These are phyloP conservation scores for Scenedesmus sp. DNA, from an alignment of 163 green algal species.

Conservation along the genomic window DNA sequence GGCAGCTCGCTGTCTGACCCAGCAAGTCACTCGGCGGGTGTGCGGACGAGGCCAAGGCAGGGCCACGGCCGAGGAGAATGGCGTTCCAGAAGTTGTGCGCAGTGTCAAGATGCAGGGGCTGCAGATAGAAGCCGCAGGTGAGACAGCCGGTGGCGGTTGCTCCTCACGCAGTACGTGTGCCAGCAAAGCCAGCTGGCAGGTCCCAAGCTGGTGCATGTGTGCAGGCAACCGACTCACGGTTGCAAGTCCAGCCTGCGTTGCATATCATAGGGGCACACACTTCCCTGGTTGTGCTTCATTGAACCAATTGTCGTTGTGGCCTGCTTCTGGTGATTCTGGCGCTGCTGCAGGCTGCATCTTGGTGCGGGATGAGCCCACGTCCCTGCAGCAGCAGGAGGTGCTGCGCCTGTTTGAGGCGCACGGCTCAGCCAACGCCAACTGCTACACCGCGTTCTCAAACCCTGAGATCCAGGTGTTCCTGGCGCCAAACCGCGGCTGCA, in stretches of 20 bases:
- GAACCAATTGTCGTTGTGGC: not conserved
- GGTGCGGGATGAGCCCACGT: not conserved
- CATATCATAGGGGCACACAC: not conserved
- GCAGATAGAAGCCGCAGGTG: not conserved
- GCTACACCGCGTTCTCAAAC: constrained; percentile 21
- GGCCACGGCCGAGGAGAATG: not conserved
- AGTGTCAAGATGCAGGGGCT: not conserved
- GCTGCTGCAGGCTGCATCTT: not conserved
- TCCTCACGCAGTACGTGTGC: not conserved
- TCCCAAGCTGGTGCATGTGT: not conserved
- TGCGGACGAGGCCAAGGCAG: not conserved
- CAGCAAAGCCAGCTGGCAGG: not conserved
- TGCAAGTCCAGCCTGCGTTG: not conserved
- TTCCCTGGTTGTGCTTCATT: not conserved
- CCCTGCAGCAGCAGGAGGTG: constrained; percentile 7
- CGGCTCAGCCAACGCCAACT: constrained; percentile 4
- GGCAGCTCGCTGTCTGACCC: not conserved
- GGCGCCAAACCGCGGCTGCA: not conserved
- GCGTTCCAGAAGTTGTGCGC: not conserved
- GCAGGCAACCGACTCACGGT: not conserved
- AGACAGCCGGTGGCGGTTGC: not conserved
- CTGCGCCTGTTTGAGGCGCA: not conserved
- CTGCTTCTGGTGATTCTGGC: not conserved
- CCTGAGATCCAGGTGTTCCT: constrained; percentile 18
- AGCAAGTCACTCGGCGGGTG: not conserved